Base-by-base conservation (phyloP, 805 yeast species). In the Clavispora fructus region DNA sequence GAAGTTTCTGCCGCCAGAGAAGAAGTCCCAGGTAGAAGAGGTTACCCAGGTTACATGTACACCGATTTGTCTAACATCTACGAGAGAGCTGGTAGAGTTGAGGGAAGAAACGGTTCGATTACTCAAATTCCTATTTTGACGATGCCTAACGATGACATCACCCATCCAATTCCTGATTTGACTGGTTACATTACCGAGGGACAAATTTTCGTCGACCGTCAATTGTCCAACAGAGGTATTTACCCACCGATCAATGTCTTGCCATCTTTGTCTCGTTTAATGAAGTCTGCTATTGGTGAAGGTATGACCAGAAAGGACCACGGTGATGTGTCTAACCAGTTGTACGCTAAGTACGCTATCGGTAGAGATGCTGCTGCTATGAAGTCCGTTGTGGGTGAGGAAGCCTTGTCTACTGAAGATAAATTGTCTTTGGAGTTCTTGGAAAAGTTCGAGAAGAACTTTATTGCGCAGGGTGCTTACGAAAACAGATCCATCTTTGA, bases 11-110 rank as follows among this genome's bases (percentile, higher is more conserved):
- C 99, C 51, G 99, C 99, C 41, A 90, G 99, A 79, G 99, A 94
- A 74, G 99, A 95, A 75, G 99, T 94, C 40, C 99, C 99, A 66
- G 99, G 99, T 79, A 90, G 99, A 82, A 90, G 99, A 84, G 99
- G 99, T 79, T 94, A 94, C 73, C 99, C 99, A 55, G 99, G 99
- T 87, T 94, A 94, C 72, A 94, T 94, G 99, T 94, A 94, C 76
- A 94, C 99, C 41, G 99, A 94, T 85, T 88, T 94, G 78, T 88
- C 98, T 43, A 94, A 98, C 43, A 90, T 94, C 63, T 94, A 94
- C 71, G 99, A 94, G 77, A 88, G 99, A 78, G 99, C 99, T 40
- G 99, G 99, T 69, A 87, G 99, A 78, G 98, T 94, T 53, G 99
- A 94, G 75, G 99, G 99, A 57, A 86, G 99, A 76, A 94, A 94